Evolutionary conservation across 805 yeast genomes (phyloP).

Genomic region (Pichia exigua): DNA sequence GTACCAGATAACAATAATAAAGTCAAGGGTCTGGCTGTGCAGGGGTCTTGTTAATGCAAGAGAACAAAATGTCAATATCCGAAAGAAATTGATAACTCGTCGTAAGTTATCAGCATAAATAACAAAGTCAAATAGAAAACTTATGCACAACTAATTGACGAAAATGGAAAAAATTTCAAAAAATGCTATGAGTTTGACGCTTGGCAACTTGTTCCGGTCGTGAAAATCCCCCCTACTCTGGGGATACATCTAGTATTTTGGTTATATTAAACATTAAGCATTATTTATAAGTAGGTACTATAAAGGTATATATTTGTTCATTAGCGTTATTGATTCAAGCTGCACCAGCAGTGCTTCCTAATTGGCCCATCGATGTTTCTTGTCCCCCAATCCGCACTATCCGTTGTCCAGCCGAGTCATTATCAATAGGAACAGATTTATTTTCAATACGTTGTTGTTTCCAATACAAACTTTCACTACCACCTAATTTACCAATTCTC

Average conservation of each 20-base stretch:
- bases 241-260: background rate
- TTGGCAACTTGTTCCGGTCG: no score
- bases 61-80: no score
- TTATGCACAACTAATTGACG: no score
- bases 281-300: background rate
- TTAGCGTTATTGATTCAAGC: constrained; percentile 25
- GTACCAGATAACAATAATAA: background rate
- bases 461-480: constrained; percentile 79
- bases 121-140: no score
- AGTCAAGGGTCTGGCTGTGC: background rate
- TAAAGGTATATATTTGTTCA: background rate
- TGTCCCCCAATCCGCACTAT: constrained; percentile 58
- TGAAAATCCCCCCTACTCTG: no score
- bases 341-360: constrained; percentile 52
- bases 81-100: no score
- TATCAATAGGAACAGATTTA: constrained; percentile 51
- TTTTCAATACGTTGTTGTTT: constrained; percentile 59
- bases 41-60: background rate
- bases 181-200: no score
- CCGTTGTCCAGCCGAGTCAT: constrained; percentile 44
- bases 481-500: constrained; percentile 86
- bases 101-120: no score
- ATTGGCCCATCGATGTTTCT: constrained; percentile 38
- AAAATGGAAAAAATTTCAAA: no score
- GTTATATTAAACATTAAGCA: background rate